phyloP scores from a whole-genome alignment of 441 rosid species.

The Melastoma candidum region DNA sequence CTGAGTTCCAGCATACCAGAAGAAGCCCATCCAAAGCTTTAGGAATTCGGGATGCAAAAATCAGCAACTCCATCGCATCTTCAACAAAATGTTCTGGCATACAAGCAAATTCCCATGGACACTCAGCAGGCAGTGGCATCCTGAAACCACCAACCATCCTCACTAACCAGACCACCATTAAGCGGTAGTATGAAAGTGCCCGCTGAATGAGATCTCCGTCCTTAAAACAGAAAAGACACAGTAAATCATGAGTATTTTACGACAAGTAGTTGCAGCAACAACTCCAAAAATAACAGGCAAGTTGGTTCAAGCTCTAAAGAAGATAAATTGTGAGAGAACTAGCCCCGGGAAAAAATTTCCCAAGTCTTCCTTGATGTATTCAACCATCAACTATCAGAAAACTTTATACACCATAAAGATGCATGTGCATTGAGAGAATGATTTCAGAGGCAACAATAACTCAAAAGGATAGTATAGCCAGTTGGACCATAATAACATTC shows the following conservation, averaged over 20 bases:
- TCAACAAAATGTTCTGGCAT: slow-evolving; percentile 99
- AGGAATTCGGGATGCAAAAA: slow-evolving; percentile 88
- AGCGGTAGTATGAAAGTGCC: slow-evolving; percentile 84
- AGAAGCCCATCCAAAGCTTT: slow-evolving; percentile 74
- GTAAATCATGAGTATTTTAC: slow-evolving; percentile 1
- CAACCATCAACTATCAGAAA: no score
- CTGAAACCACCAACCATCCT: slow-evolving; percentile 89
- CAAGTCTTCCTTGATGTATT: no score
- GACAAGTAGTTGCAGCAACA: no score
- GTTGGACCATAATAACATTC: no score
- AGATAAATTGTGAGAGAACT: no score
- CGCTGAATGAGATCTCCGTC: slow-evolving; percentile 72
- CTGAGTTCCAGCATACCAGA: slow-evolving; percentile 43
- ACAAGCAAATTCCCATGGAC: slow-evolving; percentile 92
- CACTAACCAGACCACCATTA: slow-evolving; percentile 89
- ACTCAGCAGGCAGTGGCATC: slow-evolving; percentile 79
- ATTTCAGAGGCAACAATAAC: no score
- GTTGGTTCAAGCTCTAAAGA: no score
- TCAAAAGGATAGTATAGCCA: no score
- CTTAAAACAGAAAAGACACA: slow-evolving; percentile 24
- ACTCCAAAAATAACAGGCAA: no score
- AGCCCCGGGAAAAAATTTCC: no score
- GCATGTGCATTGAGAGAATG: no score
- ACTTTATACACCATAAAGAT: no score
- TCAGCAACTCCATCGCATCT: slow-evolving; percentile 94